Evolutionary conservation across 2,329 filamentous ascomycete genomes (phyloP).

Genomic region (Tolypocladium amazonense): DNA sequence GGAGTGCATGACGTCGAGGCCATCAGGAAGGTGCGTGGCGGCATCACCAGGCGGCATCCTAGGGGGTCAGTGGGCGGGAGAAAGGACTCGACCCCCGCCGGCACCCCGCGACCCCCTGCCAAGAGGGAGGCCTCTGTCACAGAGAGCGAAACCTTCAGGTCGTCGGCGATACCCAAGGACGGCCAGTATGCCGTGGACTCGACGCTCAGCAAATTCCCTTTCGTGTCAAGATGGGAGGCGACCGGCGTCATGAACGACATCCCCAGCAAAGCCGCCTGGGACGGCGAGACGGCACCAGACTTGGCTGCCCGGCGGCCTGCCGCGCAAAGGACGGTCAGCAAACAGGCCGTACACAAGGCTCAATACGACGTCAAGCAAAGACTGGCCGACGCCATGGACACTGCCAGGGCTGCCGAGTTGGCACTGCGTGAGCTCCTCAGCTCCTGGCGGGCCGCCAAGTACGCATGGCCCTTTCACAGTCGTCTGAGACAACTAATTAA

Average conservation of each 20-base stretch:
- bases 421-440: slow-evolving; percentile 74
- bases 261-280: slow-evolving; percentile 29
- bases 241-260: slow-evolving; percentile 73
- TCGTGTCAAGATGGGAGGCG: slow-evolving; percentile 59
- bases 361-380: slow-evolving; percentile 55
- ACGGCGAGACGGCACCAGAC: slow-evolving; percentile 23
- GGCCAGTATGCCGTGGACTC: slow-evolving; percentile 31
- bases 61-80: slow-evolving; percentile 51
- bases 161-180: slow-evolving; percentile 29
- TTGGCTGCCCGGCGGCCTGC: slow-evolving; percentile 20
- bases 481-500: slow-evolving; percentile 7
- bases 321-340: slow-evolving; percentile 33
- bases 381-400: slow-evolving; percentile 62
- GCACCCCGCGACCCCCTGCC: slow-evolving; percentile 33
- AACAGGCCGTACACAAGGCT: slow-evolving; percentile 43
- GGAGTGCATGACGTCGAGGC: slow-evolving; percentile 84
- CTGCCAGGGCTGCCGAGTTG: slow-evolving; percentile 72
- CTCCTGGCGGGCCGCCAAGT: slow-evolving; percentile 77
- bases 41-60: slow-evolving; percentile 78
- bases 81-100: slow-evolving; percentile 47
- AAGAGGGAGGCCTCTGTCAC: slow-evolving; percentile 27
- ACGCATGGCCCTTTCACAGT: slow-evolving; percentile 25
- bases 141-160: slow-evolving; percentile 25
- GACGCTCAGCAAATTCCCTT: slow-evolving; percentile 42
- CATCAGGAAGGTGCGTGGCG: slow-evolving; percentile 71